Percentiles rank a stretch among this genome's conserved stretches.
These are phyloP conservation scores for Penicillium verhagenii DNA, from an alignment of 495 filamentous ascomycete genomes.

Conservation along the genomic window DNA sequence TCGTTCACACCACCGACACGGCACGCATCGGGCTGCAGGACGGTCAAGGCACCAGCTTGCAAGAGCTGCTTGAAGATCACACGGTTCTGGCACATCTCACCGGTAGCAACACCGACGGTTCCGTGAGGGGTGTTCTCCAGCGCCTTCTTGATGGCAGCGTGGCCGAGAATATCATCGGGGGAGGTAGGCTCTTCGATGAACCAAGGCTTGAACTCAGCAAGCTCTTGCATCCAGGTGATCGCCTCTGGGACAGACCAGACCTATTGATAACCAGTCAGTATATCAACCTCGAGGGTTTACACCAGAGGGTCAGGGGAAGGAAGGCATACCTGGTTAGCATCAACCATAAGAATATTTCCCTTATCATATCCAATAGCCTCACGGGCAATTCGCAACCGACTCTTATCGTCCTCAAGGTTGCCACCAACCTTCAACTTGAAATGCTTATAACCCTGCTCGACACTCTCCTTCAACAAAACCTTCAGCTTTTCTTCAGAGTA, in stretches of 20 bases:
- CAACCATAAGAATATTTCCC: conserved; percentile 90
- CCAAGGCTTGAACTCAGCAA: conserved; percentile 87
- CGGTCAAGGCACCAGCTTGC: conserved; percentile 73
- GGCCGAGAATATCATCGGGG: conserved; percentile 87
- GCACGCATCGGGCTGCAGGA: conserved; percentile 91
- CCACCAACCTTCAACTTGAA: conserved; percentile 93
- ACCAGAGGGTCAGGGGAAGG: neutral
- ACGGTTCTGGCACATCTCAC: conserved; percentile 96
- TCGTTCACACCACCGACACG: conserved; percentile 91
- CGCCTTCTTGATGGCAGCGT: conserved; percentile 79
- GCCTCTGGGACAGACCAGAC: conserved; percentile 92
- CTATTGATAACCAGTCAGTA: conserved; percentile 19
- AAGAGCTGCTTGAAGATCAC: conserved; percentile 94
- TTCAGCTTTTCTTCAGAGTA: conserved; percentile 86
- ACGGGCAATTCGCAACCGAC: conserved; percentile 69
- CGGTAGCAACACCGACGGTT: conserved; percentile 80
- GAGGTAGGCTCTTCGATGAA: conserved; percentile 98
- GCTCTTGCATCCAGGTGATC: conserved; percentile 80
- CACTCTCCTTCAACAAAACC: conserved; percentile 65
- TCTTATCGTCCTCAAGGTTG: conserved; percentile 65
- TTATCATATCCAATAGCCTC: conserved; percentile 81
- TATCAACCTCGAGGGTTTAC: neutral
- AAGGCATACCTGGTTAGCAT: conserved; percentile 75
- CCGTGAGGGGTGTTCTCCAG: conserved; percentile 62
- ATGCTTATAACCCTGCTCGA: conserved; percentile 73